Evolutionary conservation across 1,139 yeast genomes (phyloP).

Genomic region (Lipomyces yarrowii): DNA sequence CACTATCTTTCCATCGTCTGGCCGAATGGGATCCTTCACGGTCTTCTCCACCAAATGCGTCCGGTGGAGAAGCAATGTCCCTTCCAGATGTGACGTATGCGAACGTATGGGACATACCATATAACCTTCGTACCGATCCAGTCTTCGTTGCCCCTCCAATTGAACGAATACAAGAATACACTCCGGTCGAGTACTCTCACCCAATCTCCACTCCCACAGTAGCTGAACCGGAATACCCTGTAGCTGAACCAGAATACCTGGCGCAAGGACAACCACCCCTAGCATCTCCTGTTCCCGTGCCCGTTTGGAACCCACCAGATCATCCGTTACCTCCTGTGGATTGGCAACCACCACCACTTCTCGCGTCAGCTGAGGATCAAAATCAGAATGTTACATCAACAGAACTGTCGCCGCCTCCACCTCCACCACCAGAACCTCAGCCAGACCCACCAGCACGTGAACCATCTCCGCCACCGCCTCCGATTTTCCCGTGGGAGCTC

Average conservation of each 20-base stretch:
- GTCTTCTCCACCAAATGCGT: constrained; percentile 47
- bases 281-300: not conserved
- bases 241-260: not conserved
- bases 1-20: constrained; percentile 21
- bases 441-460: constrained; percentile 7
- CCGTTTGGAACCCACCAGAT: constrained; percentile 9
- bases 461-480: constrained; percentile 26
- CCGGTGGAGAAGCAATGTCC: constrained; percentile 47
- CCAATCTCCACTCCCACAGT: constrained; percentile 1
- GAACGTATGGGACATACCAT: constrained; percentile 40
- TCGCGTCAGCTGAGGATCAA: not conserved
- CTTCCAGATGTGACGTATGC: constrained; percentile 36
- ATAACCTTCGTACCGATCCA: constrained; percentile 10
- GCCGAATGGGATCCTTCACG: constrained; percentile 49
- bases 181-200: not conserved
- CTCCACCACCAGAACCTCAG: not conserved
- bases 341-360: constrained; percentile 17
- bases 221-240: not conserved
- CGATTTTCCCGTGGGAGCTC: constrained; percentile 29
- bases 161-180: constrained; percentile 9
- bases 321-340: not conserved
- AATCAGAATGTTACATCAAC: not conserved
- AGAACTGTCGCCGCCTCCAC: not conserved
- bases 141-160: constrained; percentile 32
- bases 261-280: constrained; percentile 1